These are phyloP conservation scores for Alternaria arbusti DNA, from an alignment of 2,329 filamentous ascomycete species.

Conservation along the genomic window DNA sequence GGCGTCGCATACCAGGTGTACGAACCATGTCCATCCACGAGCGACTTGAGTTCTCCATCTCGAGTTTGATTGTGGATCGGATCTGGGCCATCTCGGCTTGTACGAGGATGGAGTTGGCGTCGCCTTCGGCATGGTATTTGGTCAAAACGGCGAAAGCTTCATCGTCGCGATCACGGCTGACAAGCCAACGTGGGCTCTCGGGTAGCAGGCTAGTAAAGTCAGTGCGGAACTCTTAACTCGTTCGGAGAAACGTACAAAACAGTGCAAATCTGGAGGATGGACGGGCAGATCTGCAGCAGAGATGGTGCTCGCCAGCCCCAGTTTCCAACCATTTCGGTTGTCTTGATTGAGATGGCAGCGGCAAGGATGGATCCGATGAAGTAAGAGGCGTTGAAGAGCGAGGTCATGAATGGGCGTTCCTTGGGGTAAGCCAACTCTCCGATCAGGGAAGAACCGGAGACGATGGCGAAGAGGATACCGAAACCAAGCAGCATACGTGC, in stretches of 20 bases:
- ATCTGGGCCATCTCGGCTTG: slow-evolving; percentile 68
- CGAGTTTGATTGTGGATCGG: slow-evolving; percentile 61
- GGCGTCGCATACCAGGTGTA: slow-evolving; percentile 52
- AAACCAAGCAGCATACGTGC: slow-evolving; percentile 66
- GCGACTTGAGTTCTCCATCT: slow-evolving; percentile 60
- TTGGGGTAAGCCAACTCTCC: slow-evolving; percentile 68
- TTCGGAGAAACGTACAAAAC: slow-evolving; percentile 33
- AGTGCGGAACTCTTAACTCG: background rate
- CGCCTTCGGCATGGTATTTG: slow-evolving; percentile 55
- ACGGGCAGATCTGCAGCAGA: slow-evolving; percentile 58
- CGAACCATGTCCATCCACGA: slow-evolving; percentile 62
- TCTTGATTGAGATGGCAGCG: slow-evolving; percentile 59
- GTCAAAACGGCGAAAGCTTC: slow-evolving; percentile 45
- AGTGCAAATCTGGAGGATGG: slow-evolving; percentile 51
- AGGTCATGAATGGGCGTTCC: slow-evolving; percentile 65
- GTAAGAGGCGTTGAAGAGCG: slow-evolving; percentile 66
- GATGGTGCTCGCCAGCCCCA: slow-evolving; percentile 62
- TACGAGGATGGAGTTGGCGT: slow-evolving; percentile 48
- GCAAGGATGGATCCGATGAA: slow-evolving; percentile 60
- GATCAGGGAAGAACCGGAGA: slow-evolving; percentile 64
- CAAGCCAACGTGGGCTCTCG: slow-evolving; percentile 56
- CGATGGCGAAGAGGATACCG: slow-evolving; percentile 67
- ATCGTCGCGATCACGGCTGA: slow-evolving; percentile 59
- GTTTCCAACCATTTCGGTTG: slow-evolving; percentile 48
- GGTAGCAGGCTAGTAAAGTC: slow-evolving; percentile 39